Base-by-base conservation (phyloP, 345 rosid genomes). In the Salix koriyanagi region DNA sequence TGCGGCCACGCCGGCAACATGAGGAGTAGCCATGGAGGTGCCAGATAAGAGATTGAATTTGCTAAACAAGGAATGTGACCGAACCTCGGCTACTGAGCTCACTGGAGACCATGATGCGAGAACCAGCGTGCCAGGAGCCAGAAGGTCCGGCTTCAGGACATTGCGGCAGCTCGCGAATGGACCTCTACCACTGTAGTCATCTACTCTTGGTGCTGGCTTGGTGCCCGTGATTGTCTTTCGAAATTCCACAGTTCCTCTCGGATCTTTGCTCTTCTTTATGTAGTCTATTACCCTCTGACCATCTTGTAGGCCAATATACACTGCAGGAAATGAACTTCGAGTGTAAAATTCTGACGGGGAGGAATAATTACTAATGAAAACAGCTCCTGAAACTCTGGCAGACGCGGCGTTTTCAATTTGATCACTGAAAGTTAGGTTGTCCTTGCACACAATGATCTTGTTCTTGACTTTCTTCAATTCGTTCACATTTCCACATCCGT, bases 21-120 rank as follows among this genome's bases (percentile, higher is more conserved):
- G 89, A 5, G 90, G 89, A 19, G 80, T 26, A 2, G 87, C 89
- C 90, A 88, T 84, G 7, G 89, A 86, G 21, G 90, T 88, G 70
- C 89, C 90, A 10, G 87, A 76, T 39, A 75, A 15, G 37, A 84
- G 79, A 72, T 85, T 85, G 81, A 84, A 84, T 34, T 75, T 76
- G 81, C 85, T 79, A 30, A 72, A 88, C 68, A 83, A 18, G 1
- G 44, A 73, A 60, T 42, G 75, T 32, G 81, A 74, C 6, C 46
- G 18, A 19, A 79, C 64, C 65, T 69, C 62, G 2, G 81, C 65
- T 16, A 82, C 85, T n/a, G 83, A 75, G 65, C 69, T 82, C 7
- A 67, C 66, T 9, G 85, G 85, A 30, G 87, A 77, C 88, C 90
- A 88, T 39, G 90, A 75, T n/a, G 85, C 87, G 19, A 88, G 39